Percentiles rank a stretch among this genome's conserved stretches.
These are phyloP conservation scores for Podaxis carcinomalis DNA, from an alignment of 768 basidiomycete genomes.

Conservation along the genomic window DNA sequence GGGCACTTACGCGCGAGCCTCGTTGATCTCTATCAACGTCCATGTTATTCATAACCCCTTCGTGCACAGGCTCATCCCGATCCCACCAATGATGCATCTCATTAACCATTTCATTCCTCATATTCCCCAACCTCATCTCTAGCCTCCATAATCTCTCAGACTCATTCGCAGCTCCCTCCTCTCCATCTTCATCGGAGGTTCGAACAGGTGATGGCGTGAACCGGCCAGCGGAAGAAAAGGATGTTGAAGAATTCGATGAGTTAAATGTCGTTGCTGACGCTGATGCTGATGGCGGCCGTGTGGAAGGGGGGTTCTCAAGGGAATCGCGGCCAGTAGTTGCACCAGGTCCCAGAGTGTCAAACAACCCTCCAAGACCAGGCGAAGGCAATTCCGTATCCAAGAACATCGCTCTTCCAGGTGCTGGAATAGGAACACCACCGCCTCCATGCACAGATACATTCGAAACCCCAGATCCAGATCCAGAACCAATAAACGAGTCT, in stretches of 20 bases:
- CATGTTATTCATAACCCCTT: not conserved
- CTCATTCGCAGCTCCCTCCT: not conserved
- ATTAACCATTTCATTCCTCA: not conserved
- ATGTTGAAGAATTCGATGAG: slow-evolving; percentile 6
- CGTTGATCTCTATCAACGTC: not conserved
- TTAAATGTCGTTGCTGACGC: not conserved
- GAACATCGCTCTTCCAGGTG: not conserved
- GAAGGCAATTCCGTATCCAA: slow-evolving; percentile 10
- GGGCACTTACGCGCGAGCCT: not conserved
- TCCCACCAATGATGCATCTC: not conserved
- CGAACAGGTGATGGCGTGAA: slow-evolving; percentile 1
- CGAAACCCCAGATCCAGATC: not conserved
- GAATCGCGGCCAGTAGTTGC: not conserved
- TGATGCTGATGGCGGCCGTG: not conserved
- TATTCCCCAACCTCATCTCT: slow-evolving; percentile 3
- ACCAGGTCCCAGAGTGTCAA: not conserved
- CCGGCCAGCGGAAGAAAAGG: not conserved
- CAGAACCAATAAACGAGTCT: not conserved
- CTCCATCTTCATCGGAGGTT: slow-evolving; percentile 2
- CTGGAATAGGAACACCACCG: not conserved
- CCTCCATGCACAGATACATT: not conserved
- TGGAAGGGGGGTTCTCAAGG: not conserved
- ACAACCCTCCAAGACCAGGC: slow-evolving; percentile 7
- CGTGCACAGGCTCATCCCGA: not conserved
- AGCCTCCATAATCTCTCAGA: not conserved